These are phyloP conservation scores for Metarhizium sp. DNA, from an alignment of 2,329 filamentous ascomycete genomes.

Conservation along the genomic window DNA sequence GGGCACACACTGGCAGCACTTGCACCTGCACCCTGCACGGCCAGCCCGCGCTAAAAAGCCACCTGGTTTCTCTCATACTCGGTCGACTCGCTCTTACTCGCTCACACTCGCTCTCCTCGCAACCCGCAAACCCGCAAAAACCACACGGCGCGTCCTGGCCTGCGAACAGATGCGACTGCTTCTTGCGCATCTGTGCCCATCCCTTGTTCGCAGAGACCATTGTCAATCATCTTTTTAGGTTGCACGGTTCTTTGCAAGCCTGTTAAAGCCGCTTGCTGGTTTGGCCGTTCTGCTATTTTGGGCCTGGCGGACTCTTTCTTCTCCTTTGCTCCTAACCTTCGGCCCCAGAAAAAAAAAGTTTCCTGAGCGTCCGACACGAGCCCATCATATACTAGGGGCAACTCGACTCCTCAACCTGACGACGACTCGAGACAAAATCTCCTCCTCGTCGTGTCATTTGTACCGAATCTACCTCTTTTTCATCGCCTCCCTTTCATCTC, in stretches of 20 bases:
- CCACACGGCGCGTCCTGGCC: slow-evolving; percentile 2
- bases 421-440: not conserved
- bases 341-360: slow-evolving; percentile 3
- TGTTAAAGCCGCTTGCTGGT: not conserved
- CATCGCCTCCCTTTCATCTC: not conserved
- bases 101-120: not conserved
- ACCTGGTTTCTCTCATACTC: not conserved
- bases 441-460: not conserved
- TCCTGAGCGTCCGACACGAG: slow-evolving; percentile 1
- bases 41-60: not conserved
- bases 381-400: not conserved
- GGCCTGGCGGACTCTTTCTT: not conserved
- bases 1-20: not conserved
- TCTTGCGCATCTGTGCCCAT: slow-evolving; percentile 4
- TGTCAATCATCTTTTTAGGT: not conserved
- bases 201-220: not conserved
- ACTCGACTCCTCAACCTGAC: not conserved
- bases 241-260: not conserved
- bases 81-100: not conserved
- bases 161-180: slow-evolving; percentile 4
- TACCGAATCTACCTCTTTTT: not conserved
- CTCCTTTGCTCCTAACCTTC: not conserved
- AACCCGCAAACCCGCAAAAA: not conserved
- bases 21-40: not conserved
- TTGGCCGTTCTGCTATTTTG: not conserved